Evolutionary conservation across 176 grass and related monocot genomes (phyloP), one percentile per base, ranked within the genome.

Genomic region (Aegilops tauschii): DNA sequence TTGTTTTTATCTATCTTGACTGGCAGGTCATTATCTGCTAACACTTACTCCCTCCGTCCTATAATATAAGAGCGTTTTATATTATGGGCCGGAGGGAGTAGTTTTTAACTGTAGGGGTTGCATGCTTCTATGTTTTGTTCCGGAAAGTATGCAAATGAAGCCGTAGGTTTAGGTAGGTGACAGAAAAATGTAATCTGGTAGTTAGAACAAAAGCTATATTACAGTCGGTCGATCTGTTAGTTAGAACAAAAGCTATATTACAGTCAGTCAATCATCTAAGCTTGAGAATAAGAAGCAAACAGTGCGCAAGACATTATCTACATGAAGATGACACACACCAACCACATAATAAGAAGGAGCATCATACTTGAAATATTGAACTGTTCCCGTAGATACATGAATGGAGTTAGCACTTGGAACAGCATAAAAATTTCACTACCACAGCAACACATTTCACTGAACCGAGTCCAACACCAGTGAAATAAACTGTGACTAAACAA

Each of bases 211-310:
- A 81, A 81, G 28, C 40, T 34, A 81, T 47, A 18, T 20, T 44
- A 65, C 23, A 44, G 29, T 11, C 45, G 14, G 47, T 50, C 47
- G 47, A 11, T 69, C 1, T 52, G 9, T 34, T 50, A 8, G 29
- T 69, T 67, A 16, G 18, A 82, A 31, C 79, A 50, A 82, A 81
- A 81, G 28, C 40, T 50, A 81, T 47, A 42, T 20, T 44, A 45
- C 23, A 44, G 29, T 11, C 65, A 50, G 47, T 50, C 47, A n/a
- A 69, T 9, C n/a, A 36, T 37, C 42, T 21, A 42, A 83, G 64
- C 28, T 70, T 78, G 20, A 42, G 8, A 82, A 30, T 44, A 67
- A 32, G 8, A 77, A 59, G n/a, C 5, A 17, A 63, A 81, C 10
- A 87, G 47, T 50, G 12, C 64, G 12, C 61, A 47, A 77, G 9